These are phyloP conservation scores for Daldinia sp. DNA, from an alignment of 2,329 filamentous ascomycete genomes.

Conservation along the genomic window DNA sequence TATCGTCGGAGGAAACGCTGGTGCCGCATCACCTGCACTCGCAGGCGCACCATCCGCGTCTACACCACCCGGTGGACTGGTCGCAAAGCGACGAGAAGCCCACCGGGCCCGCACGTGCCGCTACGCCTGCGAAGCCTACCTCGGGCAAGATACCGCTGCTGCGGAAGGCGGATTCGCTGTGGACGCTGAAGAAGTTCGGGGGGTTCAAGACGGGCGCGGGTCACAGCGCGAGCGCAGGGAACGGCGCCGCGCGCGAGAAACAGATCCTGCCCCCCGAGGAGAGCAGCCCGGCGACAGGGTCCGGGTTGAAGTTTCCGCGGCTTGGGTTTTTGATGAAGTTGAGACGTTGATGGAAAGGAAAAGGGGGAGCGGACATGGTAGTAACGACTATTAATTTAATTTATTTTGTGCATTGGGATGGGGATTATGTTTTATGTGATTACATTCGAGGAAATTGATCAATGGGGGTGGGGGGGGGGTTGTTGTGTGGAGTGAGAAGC, in stretches of 20 bases:
- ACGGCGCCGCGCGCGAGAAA: background rate
- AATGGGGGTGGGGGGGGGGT: background rate
- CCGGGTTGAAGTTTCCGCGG: background rate
- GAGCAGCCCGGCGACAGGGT: background rate
- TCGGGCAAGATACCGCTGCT: slow-evolving; percentile 45
- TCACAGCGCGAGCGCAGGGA: no score
- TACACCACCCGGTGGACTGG: slow-evolving; percentile 64
- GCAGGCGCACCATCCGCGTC: slow-evolving; percentile 47
- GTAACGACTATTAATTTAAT: background rate
- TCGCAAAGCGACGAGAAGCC: slow-evolving; percentile 62
- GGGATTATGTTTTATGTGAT: background rate
- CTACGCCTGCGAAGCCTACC: background rate
- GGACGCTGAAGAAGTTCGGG: slow-evolving; percentile 55
- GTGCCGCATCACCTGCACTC: slow-evolving; percentile 37
- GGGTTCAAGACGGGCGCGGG: background rate
- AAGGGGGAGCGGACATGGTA: background rate
- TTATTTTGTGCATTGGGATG: background rate
- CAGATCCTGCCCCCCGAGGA: no score
- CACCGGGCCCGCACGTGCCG: slow-evolving; percentile 22
- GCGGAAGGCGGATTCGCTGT: slow-evolving; percentile 58
- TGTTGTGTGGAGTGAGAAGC: no score
- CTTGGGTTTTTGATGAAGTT: background rate
- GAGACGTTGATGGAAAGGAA: background rate
- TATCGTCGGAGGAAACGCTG: slow-evolving; percentile 40
- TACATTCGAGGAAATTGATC: no score